Base-by-base conservation (phyloP, 768 basidiomycete genomes). In the Collybia mongolica region DNA sequence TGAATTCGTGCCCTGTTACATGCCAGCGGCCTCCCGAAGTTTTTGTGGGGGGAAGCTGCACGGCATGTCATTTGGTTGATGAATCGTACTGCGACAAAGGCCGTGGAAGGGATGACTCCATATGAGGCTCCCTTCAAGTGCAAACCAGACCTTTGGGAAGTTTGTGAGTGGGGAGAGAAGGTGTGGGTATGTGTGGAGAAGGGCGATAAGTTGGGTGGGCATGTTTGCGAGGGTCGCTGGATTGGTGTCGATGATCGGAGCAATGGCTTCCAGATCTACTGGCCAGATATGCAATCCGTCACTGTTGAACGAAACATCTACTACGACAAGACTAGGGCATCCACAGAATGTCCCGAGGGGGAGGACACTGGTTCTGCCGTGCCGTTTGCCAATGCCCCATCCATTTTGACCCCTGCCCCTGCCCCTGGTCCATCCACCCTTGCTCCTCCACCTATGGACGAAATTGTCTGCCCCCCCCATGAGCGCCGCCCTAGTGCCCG, bases 1-100 rank as follows among this genome's bases (percentile, higher is more conserved):
- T 48, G 60, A 4, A 61, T 67, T 0, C 60, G 62, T 0, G 69
- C 74, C 0, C 51, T 79, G 53, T 46, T 76, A 3, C 66, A 72
- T 51, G 56, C 54, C 1, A 62, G 65, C 26, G 60, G 66, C 0
- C 46, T 77, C 2, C 74, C 73, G 1, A 56, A 53, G 15, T 56
- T 29, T 23, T 58, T 77, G 0, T 80, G 74, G 76, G 70, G 65
- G 1, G 65, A 75, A 20, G 71, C 69, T 0, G 56, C 68, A 0
- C 45, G 42, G 0, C 64, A 76, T 49, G 66, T 62, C 0, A 57
- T 67, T 0, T 76, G 71, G 63, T 28, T 77, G 20, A 46, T 49
- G 43, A 58, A 58, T 26, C 12, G 53, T 5, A 67, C 63, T 0
- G 51, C 52, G 4, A 69, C 61, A 0, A 60, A 55, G 20, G 64